Evolutionary conservation across 805 yeast species (phyloP).

Genomic region (Wickerhamomyces chambardii): DNA sequence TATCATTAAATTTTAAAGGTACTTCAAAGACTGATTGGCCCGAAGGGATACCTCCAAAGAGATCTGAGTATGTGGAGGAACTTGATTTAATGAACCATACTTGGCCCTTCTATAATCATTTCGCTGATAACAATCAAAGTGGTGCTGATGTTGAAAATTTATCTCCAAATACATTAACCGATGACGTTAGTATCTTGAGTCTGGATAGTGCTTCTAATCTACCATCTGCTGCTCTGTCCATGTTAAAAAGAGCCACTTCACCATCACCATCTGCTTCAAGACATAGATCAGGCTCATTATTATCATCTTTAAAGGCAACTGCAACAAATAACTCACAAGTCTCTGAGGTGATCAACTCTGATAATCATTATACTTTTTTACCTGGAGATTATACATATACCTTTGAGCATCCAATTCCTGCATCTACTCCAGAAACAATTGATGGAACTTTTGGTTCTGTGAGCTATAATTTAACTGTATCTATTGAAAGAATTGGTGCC

Average conservation of each 20-base stretch:
- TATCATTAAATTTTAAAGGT: conserved; percentile 59
- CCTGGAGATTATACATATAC: conserved; percentile 92
- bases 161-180: neutral
- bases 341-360: conserved; percentile 1
- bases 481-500: conserved; percentile 71
- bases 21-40: conserved; percentile 87
- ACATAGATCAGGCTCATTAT: conserved; percentile 2
- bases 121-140: conserved; percentile 26
- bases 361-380: conserved; percentile 37
- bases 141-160: conserved; percentile 31
- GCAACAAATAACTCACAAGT: neutral
- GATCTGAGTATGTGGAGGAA: conserved; percentile 53
- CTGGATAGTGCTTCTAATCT: conserved; percentile 12
- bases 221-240: conserved; percentile 13
- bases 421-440: conserved; percentile 75
- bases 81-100: conserved; percentile 66
- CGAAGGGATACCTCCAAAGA: conserved; percentile 93
- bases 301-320: conserved; percentile 6
- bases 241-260: conserved; percentile 16
- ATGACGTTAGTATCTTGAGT: conserved; percentile 14
- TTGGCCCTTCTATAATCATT: conserved; percentile 76
- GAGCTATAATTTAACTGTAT: conserved; percentile 57
- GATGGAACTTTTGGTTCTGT: conserved; percentile 78
- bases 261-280: conserved; percentile 17
- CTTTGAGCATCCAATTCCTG: conserved; percentile 82